These are phyloP conservation scores for Pythium periplocum DNA, from an alignment of 352 stramenopile genomes.

Conservation along the genomic window DNA sequence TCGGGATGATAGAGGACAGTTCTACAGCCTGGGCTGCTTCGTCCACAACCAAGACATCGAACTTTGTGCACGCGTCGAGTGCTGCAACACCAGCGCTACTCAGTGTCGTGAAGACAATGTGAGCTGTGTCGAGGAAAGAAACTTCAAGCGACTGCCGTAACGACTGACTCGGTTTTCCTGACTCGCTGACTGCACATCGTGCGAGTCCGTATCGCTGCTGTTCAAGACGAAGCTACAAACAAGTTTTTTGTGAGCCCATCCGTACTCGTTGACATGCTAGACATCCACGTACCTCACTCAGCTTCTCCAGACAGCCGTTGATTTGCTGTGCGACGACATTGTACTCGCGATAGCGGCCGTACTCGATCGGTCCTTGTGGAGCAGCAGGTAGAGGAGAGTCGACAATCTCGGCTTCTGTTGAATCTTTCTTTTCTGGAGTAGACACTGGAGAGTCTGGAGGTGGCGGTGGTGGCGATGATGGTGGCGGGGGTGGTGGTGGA, in stretches of 20 bases:
- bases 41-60: conserved; percentile 84
- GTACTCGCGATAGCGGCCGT: conserved; percentile 67
- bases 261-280: conserved; percentile 1
- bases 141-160: conserved; percentile 79
- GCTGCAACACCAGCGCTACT: conserved; percentile 83
- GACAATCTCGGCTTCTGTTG: not conserved
- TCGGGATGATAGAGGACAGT: conserved; percentile 84
- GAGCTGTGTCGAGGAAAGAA: conserved; percentile 85
- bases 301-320: conserved; percentile 71
- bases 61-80: conserved; percentile 67
- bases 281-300: conserved; percentile 45
- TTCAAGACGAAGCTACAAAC: conserved; percentile 65
- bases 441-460: conserved; percentile 5
- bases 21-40: conserved; percentile 86
- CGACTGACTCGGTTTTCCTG: conserved; percentile 54
- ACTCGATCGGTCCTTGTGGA: conserved; percentile 44
- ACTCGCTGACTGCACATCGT: conserved; percentile 54
- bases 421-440: not conserved
- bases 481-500: conserved; percentile 23
- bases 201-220: conserved; percentile 81
- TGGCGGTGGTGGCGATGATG: conserved; percentile 18
- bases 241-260: not conserved
- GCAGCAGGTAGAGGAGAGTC: conserved; percentile 8
- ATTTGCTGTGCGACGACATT: conserved; percentile 67
- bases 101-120: conserved; percentile 92